These are phyloP conservation scores for Datura wrightii DNA, from an alignment of 257 asterid species.

Conservation along the genomic window DNA sequence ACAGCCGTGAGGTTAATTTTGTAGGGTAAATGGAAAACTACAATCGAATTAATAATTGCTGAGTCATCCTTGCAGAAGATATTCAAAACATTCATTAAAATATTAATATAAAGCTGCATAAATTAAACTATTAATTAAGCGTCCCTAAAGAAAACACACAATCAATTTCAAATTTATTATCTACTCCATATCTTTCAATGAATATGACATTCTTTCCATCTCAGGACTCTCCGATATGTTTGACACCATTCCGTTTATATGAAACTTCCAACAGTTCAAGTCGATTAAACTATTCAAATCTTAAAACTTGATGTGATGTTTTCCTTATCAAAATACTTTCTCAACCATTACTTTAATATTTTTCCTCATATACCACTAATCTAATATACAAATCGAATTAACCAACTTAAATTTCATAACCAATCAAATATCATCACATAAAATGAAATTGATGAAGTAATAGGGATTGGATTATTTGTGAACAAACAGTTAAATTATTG, in stretches of 20 bases:
- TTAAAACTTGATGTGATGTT: not conserved
- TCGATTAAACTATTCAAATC: too few relatives aligned
- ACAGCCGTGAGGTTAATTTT: not conserved
- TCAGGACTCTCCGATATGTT: not conserved
- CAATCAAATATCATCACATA: too few relatives aligned
- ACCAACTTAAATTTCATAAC: not conserved
- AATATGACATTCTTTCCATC: not conserved
- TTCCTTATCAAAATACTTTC: not conserved
- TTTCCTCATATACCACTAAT: not conserved
- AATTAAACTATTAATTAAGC: conserved; percentile 23
- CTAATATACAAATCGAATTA: too few relatives aligned
- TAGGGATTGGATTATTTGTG: not conserved
- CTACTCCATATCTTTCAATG: not conserved
- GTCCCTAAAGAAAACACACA: not conserved
- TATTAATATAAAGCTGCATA: not conserved
- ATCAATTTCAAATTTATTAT: too few relatives aligned
- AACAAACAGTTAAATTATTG: not conserved
- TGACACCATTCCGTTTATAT: not conserved
- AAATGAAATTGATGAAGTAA: not conserved
- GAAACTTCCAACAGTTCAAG: not conserved
- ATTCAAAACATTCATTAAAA: not conserved
- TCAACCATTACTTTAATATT: not conserved
- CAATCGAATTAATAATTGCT: not conserved
- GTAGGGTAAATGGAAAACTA: not conserved
- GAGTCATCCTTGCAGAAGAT: not conserved